Conservation (phyloP, 345 rosid genomes). For the Conringia planisiliqua region DNA sequence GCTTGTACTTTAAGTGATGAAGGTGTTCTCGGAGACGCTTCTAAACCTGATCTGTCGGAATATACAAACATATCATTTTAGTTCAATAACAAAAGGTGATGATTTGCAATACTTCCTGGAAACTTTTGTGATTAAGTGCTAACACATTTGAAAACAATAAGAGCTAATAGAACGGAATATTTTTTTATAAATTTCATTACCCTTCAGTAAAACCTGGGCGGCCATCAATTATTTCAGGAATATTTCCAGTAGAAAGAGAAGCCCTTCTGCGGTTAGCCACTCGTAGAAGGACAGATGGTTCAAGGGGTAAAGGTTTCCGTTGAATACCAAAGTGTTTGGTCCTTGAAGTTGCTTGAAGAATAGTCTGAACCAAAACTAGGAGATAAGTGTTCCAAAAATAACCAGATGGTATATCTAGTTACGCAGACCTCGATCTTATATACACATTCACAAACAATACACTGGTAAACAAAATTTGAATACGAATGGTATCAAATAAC, state of each 20-base stretch:
- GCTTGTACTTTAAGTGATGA: constrained; percentile 44
- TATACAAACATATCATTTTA: constrained; percentile 28
- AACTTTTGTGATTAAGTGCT: not conserved
- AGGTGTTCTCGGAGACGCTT: constrained; percentile 45
- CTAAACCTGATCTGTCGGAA: constrained; percentile 71
- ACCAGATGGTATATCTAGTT: constrained; percentile 8
- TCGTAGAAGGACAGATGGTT: constrained; percentile 87
- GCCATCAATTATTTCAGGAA: constrained; percentile 63
- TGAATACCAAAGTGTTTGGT: constrained; percentile 84
- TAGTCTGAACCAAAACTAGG: constrained; percentile 47
- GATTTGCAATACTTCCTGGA: constrained; percentile 11
- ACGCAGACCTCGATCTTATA: not conserved
- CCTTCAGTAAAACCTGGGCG: constrained; percentile 59
- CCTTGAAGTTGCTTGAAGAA: constrained; percentile 74
- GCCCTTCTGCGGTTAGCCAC: constrained; percentile 97
- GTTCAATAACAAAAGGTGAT: constrained; percentile 26
- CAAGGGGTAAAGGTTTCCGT: constrained; percentile 85
- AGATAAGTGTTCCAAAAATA: constrained; percentile 3
- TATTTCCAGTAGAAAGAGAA: constrained; percentile 94
- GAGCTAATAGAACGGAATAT: not conserved
- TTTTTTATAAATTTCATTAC: constrained; percentile 42
- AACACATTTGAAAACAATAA: constrained; percentile 12
- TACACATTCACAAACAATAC: not conserved
- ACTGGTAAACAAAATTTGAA: constrained; percentile 5
- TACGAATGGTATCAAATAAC: constrained; percentile 9